These are phyloP conservation scores for Aphanomyces invadans DNA, from an alignment of 352 stramenopile genomes.

Conservation along the genomic window DNA sequence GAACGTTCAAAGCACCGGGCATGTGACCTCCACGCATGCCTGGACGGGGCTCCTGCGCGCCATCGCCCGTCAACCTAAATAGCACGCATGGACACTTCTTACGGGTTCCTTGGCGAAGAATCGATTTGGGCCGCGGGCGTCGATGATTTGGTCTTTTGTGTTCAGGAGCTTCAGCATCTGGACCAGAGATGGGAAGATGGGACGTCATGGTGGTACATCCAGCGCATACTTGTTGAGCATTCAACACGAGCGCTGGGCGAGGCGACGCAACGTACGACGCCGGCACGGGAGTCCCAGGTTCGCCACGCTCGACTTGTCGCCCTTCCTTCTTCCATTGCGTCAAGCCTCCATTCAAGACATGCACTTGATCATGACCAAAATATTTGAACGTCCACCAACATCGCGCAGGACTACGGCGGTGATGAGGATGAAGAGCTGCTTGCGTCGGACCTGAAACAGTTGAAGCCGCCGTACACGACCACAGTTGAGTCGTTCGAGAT, in stretches of 20 bases:
- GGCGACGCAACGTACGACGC: slow-evolving; percentile 41
- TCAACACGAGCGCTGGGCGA: slow-evolving; percentile 42
- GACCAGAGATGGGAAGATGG: background rate
- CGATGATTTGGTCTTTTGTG: slow-evolving; percentile 76
- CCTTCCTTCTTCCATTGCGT: slow-evolving; percentile 64
- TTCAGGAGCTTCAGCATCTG: slow-evolving; percentile 50
- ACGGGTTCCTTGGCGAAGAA: slow-evolving; percentile 84
- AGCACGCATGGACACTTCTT: slow-evolving; percentile 11
- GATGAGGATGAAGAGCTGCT: background rate
- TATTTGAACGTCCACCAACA: slow-evolving; percentile 88
- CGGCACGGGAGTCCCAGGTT: slow-evolving; percentile 27
- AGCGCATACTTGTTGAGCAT: slow-evolving; percentile 41
- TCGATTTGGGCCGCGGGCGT: slow-evolving; percentile 80
- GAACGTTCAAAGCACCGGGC: slow-evolving; percentile 84
- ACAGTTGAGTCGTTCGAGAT: slow-evolving; percentile 64
- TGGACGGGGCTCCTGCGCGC: slow-evolving; percentile 75
- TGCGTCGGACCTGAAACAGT: slow-evolving; percentile 63
- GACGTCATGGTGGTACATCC: background rate
- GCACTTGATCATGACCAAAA: slow-evolving; percentile 81
- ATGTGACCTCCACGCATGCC: slow-evolving; percentile 90
- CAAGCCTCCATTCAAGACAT: slow-evolving; percentile 80
- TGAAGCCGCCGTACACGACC: slow-evolving; percentile 71
- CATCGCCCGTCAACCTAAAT: background rate
- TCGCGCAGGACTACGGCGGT: slow-evolving; percentile 47
- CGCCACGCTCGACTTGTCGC: slow-evolving; percentile 34